Conservation (phyloP, 768 basidiomycete genomes). For the Austroboletus eburneus region DNA sequence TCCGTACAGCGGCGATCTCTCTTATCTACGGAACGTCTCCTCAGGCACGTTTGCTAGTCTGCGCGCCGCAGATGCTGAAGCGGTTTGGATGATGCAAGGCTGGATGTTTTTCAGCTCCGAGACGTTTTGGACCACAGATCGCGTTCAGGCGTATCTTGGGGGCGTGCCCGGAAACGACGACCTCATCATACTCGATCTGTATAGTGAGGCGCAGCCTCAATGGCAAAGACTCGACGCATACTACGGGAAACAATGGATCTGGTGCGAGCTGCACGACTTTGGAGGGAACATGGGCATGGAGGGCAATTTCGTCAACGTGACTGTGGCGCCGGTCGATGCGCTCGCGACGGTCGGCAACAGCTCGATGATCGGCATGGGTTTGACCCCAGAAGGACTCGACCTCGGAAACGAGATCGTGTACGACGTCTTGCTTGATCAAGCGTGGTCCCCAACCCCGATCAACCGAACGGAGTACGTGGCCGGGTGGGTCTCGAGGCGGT, state of each 20-base stretch:
- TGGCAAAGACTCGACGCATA: slow-evolving; percentile 39
- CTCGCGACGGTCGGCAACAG: slow-evolving; percentile 23
- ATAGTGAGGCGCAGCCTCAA: slow-evolving; percentile 37
- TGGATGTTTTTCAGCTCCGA: slow-evolving; percentile 38
- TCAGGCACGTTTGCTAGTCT: slow-evolving; percentile 35
- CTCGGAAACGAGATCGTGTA: slow-evolving; percentile 45
- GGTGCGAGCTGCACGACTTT: slow-evolving; percentile 39
- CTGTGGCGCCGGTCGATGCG: slow-evolving; percentile 30
- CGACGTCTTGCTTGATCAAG: slow-evolving; percentile 38
- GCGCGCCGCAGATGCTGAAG: slow-evolving; percentile 37
- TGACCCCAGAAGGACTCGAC: slow-evolving; percentile 39
- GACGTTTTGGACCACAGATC: slow-evolving; percentile 38
- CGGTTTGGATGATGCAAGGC: slow-evolving; percentile 41
- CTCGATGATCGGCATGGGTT: slow-evolving; percentile 37
- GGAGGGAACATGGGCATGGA: slow-evolving; percentile 38
- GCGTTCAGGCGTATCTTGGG: slow-evolving; percentile 36
- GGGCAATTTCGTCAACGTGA: slow-evolving; percentile 35
- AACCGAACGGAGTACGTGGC: slow-evolving; percentile 30
- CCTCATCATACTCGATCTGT: slow-evolving; percentile 41
- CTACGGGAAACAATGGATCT: slow-evolving; percentile 39
- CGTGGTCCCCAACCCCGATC: slow-evolving; percentile 35
- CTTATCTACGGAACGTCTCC: slow-evolving; percentile 33
- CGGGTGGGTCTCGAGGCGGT: slow-evolving; percentile 35
- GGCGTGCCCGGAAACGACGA: slow-evolving; percentile 35
- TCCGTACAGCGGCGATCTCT: slow-evolving; percentile 31